Percentiles rank a stretch among this genome's conserved stretches.
Evolutionary conservation across 257 asterid genomes (phyloP).

Genomic region (Ophiorrhiza pumila): DNA sequence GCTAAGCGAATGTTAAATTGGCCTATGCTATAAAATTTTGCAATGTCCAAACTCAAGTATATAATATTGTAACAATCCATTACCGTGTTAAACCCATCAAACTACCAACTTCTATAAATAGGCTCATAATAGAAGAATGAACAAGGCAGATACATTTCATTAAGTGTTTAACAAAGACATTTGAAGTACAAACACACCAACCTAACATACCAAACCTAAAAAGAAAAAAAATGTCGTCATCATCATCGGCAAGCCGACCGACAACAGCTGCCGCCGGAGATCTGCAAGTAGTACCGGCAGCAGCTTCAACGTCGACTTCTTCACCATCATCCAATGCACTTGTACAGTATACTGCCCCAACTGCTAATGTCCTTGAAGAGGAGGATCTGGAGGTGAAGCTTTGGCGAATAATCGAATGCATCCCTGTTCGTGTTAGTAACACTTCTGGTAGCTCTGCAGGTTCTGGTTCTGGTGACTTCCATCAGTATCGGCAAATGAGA

Average conservation of each 20-base stretch:
- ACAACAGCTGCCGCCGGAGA: constrained; percentile 52
- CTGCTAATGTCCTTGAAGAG: constrained; percentile 60
- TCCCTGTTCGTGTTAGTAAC: constrained; percentile 91
- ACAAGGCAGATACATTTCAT: no score
- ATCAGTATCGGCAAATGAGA: constrained; percentile 99
- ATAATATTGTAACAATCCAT: no score
- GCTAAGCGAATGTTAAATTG: no score
- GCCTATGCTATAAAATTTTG: no score
- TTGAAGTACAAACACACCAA: no score
- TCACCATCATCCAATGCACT: constrained; percentile 58
- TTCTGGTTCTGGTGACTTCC: constrained; percentile 98
- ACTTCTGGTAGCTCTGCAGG: constrained; percentile 99
- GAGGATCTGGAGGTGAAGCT: constrained; percentile 94
- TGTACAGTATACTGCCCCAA: constrained; percentile 65
- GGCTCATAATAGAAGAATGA: no score
- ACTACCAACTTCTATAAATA: no score
- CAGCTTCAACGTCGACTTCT: constrained; percentile 7
- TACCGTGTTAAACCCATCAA: no score
- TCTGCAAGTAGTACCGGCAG: constrained; percentile 53
- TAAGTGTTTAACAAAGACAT: no score
- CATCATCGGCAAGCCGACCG: constrained; percentile 28
- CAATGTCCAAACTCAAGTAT: no score
- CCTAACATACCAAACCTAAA: no score
- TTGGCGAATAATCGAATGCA: constrained; percentile 89
- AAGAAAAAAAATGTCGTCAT: no score